Base-by-base conservation (phyloP, 176 grass and related monocot genomes). In the Cenchrus americanus region DNA sequence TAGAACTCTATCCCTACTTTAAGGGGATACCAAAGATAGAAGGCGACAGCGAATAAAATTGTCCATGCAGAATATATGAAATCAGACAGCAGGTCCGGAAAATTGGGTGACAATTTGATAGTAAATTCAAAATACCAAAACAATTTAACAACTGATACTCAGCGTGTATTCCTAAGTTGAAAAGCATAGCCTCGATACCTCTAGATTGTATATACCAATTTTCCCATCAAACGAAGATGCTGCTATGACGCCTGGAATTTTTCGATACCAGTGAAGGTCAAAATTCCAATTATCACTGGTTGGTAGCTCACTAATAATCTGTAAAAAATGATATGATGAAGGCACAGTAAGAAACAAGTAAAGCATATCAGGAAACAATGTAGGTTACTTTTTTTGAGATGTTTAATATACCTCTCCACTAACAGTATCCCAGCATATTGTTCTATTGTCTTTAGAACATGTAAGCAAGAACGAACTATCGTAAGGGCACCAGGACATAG, bases 401-500 rank as follows among this genome's bases (percentile, higher is more conserved):
- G 19, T 37, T 51, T n/a, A n/a, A 55, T 70, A 58, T 95, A 99
- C 96, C 91, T 99, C 93, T 71, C 96, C 96, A 79, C 85, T 94
- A 81, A 91, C 83, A 85, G 96, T 96, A 88, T 99, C 96, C 96
- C 96, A 99, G 62, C 96, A 99, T 85, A 99, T 96, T 79, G 96
- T 99, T 99, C 96, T 96, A 82, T 99, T 99, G 66, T 99, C 96
- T 83, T 99, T 99, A 7, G 93, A 86, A 87, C 96, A 96, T 41
- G 93, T 99, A 87, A 99, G 93, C 87, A 99, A 94, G 86, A 83
- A 96, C 52, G 96, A 99, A 85, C 93, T 94, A 80, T 99, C 96
- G 87, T 99, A 96, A 24, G 96, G 93, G 78, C 96, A 99, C 96
- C 96, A 99, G 5, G 96, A 99, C 96, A 99, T 96, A 70, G 93